Evolutionary conservation across 345 rosid species (phyloP), one percentile per base, ranked within the genome.

Genomic region (Cardamine occulta): DNA sequence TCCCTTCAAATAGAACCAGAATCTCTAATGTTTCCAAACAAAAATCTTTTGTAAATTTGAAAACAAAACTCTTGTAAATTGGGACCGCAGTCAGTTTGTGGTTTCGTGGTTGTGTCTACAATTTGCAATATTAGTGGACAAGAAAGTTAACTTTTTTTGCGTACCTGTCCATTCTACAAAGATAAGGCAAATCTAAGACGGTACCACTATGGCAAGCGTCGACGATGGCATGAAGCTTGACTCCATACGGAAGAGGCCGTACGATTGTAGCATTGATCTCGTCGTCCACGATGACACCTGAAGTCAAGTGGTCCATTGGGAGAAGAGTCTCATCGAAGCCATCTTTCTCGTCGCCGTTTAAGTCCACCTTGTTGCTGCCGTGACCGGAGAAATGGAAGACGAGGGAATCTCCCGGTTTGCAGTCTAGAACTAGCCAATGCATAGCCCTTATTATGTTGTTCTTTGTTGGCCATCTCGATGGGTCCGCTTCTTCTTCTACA

Each of bases 201-300:
- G 98, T 94, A 39, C 98, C 98, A 68, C 96, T 94, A 66, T 91
- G 96, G 76, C 97, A 94, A 75, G 97, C 86, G 80, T 94, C 98
- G 2, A 94, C 63, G 44, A 94, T 84, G 18, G 98, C 95, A 54
- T 94, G 98, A 59, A 94, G 97, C 84, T 85, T 89, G 31, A 66
- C 94, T n/a, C 98, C 96, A 0, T 17, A 86, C 55, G 98, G 96
- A 37, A 94, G 87, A 65, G 98, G 95, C 78, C 80, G 83, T 28
- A 94, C 97, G 29, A 91, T 83, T 2, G 86, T 82, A 9, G 87
- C 79, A 77, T 94, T 94, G 74, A 94, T 89, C 85, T 94, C 97
- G 49, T 94, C 91, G 52, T 94, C 98, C 1, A 91, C 80, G 28
- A 94, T 88, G 88, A 86, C 88, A 72, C 98, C 98, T 59, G 89